Conservation (phyloP, 2,329 filamentous ascomycete species). For the Ceratocystis harringtonii region DNA sequence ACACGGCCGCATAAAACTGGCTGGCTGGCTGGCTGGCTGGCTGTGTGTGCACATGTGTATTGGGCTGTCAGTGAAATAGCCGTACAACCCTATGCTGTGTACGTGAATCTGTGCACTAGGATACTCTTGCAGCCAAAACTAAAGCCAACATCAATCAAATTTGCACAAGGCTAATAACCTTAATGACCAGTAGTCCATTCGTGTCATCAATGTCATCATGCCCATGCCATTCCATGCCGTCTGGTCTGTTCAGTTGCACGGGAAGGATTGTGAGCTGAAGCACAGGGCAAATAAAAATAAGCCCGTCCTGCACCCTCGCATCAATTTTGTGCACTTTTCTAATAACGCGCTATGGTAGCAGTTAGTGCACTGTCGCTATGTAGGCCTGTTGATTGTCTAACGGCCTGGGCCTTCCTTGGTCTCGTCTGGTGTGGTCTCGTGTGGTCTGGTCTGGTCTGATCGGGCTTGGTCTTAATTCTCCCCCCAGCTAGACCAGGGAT, state of each 20-base stretch:
- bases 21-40: too few species aligned
- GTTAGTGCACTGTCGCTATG: background rate
- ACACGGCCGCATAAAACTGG: too few species aligned
- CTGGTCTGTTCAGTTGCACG: background rate
- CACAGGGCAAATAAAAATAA: background rate
- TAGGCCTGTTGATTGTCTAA: background rate
- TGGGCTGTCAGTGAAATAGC: too few species aligned
- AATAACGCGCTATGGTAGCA: background rate
- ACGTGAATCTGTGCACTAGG: too few species aligned
- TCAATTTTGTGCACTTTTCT: background rate
- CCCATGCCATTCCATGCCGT: background rate
- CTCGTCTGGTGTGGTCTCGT: background rate
- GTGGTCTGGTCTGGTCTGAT: background rate
- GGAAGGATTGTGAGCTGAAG: slow-evolving; percentile 1
- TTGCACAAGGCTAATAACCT: background rate
- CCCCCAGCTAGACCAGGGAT: too few species aligned
- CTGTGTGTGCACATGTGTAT: too few species aligned
- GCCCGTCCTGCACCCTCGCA: background rate
- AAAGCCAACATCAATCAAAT: background rate
- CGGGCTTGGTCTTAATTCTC: too few species aligned
- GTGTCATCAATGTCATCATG: too few species aligned
- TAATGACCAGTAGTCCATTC: background rate
- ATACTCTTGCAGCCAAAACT: too few species aligned
- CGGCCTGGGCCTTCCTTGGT: background rate
- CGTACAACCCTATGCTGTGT: too few species aligned